Base-by-base conservation (phyloP, 2,329 filamentous ascomycete genomes). In the Pleurostoma richardsiae region DNA sequence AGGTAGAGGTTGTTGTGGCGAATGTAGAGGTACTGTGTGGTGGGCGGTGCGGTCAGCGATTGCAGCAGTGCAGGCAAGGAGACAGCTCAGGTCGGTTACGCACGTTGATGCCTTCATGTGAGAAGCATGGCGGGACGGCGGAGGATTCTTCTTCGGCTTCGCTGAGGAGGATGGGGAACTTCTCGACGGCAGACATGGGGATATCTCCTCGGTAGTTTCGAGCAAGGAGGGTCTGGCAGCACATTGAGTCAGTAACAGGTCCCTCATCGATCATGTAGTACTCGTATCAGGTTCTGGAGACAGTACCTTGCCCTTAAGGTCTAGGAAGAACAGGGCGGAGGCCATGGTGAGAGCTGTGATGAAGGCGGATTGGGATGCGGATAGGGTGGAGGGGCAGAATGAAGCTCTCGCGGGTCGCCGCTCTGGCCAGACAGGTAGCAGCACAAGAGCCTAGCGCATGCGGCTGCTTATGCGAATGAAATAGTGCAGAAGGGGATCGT, bases 81-180 rank as follows among this genome's bases (percentile, higher is more conserved):
- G 6, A 43, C 39, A 36, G 45, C 44, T 45, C 31, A 42, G 29
- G 44, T 40, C 10, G 40, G 3, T 19, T 26, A 6, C 40, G 45
- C 74, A 94, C 89, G 70, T 99, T 99, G 75, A 99, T 96, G 66
- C 94, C 94, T 72, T 99, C 94, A 68, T 95, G 87, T 39, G 91
- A 96, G 77, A 99, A 97, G 72, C 94, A 99, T 54, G 94, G 94
- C 46, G 94, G 90, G 3, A 97, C 94, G 52, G 91, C 91, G 41
- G 92, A 97, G 58, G 90, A 96, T 70, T 99, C 94, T 82, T 99
- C 94, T 84, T 99, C 94, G 59, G 94, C 94, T 73, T 99, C 94
- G 70, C 88, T 95, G 46, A 99, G 84, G 49, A 99, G 86, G 59
- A 96, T 75, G 40, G 94, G 94, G 67, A 99, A 99, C 69, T 95